Conservation (phyloP, 208 protist species). For the Leishmania arabica region DNA sequence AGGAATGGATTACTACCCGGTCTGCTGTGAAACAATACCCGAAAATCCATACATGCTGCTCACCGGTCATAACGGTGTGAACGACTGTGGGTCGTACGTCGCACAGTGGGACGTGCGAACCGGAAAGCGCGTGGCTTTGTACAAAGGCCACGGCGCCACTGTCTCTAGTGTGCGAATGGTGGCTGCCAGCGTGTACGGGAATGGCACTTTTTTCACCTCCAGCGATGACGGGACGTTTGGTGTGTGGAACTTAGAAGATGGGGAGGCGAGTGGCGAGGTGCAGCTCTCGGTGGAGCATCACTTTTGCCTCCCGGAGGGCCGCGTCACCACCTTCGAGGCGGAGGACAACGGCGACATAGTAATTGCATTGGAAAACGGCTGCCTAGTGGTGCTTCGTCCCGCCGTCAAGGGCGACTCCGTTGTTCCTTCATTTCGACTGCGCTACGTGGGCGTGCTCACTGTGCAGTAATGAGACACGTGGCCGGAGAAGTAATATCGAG, state of each 20-base stretch:
- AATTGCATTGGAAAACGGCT: conserved; percentile 41
- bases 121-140: conserved; percentile 44
- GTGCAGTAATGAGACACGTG: not conserved
- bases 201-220: conserved; percentile 48
- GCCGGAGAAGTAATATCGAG: not conserved
- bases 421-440: conserved; percentile 43
- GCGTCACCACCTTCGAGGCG: conserved; percentile 48
- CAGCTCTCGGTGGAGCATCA: conserved; percentile 25
- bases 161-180: conserved; percentile 48
- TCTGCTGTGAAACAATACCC: conserved; percentile 48
- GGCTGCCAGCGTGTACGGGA: conserved; percentile 27
- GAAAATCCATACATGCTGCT: conserved; percentile 40
- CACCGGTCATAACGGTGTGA: conserved; percentile 79
- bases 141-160: conserved; percentile 51
- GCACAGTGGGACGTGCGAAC: conserved; percentile 76
- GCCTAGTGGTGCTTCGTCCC: conserved; percentile 51
- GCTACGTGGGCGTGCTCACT: conserved; percentile 47
- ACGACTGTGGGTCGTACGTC: conserved; percentile 61
- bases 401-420: conserved; percentile 30
- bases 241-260: conserved; percentile 47
- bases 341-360: conserved; percentile 58
- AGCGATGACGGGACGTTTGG: conserved; percentile 57
- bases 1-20: conserved; percentile 68
- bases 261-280: conserved; percentile 33
- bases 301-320: conserved; percentile 49